A percentile compares a stretch with the other conserved stretches of the same genome.
phyloP scores from a whole-genome alignment of 176 grass and related monocot species.

The Hordeum marinum region DNA sequence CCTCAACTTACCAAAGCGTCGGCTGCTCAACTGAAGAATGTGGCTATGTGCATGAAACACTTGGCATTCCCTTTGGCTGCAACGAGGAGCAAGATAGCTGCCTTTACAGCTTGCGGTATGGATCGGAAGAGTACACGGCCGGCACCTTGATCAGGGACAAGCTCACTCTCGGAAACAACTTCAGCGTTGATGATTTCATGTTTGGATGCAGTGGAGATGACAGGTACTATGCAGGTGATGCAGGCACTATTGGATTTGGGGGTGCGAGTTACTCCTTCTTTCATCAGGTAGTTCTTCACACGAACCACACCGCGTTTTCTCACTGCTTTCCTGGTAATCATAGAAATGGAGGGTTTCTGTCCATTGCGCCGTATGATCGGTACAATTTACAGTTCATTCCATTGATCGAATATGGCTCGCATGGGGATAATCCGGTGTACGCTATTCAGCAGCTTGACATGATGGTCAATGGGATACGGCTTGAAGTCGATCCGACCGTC shows the following conservation, averaged over 20 bases:
- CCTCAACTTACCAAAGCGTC: neutral
- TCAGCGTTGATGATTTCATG: neutral
- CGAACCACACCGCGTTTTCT: slow-evolving; percentile 19
- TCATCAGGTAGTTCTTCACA: slow-evolving; percentile 4
- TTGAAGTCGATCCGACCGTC: slow-evolving; percentile 6
- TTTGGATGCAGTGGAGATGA: slow-evolving; percentile 30
- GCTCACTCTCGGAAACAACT: slow-evolving; percentile 2
- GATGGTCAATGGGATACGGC: slow-evolving; percentile 1
- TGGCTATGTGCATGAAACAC: neutral
- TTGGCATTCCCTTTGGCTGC: slow-evolving; percentile 14
- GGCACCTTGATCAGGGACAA: slow-evolving; percentile 9
- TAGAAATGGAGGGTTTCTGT: neutral
- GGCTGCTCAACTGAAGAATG: slow-evolving; percentile 9
- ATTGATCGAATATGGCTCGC: neutral
- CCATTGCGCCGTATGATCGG: neutral
- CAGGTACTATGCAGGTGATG: neutral
- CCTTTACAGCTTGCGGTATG: slow-evolving; percentile 26
- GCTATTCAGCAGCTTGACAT: slow-evolving; percentile 12
- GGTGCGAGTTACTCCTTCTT: slow-evolving; percentile 21
- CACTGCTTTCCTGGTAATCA: slow-evolving; percentile 30
- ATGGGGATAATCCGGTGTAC: neutral
- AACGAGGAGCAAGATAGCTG: slow-evolving; percentile 14
- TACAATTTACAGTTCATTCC: neutral
- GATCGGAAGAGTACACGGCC: slow-evolving; percentile 5
- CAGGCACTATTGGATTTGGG: slow-evolving; percentile 19